Evolutionary conservation across 495 filamentous ascomycete genomes (phyloP).

Genomic region (Neurospora sp.): DNA sequence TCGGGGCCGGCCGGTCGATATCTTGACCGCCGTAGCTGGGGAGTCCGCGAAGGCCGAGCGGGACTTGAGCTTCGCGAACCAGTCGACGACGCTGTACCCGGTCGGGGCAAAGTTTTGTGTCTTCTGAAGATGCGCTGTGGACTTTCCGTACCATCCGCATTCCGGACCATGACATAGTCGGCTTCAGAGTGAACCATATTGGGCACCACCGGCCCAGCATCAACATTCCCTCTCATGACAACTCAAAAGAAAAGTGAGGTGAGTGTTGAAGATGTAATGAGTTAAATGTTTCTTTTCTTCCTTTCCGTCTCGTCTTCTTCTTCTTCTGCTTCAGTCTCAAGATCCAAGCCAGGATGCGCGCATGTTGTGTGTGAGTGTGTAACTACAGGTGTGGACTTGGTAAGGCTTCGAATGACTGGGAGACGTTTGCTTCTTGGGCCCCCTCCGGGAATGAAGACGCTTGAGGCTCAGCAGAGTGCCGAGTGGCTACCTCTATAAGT

Average conservation of each 20-base stretch:
- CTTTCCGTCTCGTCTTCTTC: neutral
- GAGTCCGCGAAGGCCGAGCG: conserved; percentile 17
- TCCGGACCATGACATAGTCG: conserved; percentile 8
- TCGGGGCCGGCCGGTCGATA: conserved; percentile 21
- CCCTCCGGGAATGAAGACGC: neutral
- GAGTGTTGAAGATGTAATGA: neutral
- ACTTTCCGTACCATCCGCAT: conserved; percentile 5
- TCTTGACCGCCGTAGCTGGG: conserved; percentile 11
- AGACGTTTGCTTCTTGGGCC: neutral
- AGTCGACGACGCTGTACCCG: conserved; percentile 22
- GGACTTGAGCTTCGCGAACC: conserved; percentile 14
- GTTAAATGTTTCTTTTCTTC: neutral
- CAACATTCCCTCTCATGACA: conserved; percentile 5
- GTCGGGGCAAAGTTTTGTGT: conserved; percentile 44
- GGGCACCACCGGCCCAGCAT: conserved; percentile 9
- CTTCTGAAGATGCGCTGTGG: conserved; percentile 39
- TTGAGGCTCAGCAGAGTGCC: neutral
- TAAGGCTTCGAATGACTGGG: neutral
- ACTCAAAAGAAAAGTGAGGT: neutral
- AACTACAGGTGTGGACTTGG: neutral
- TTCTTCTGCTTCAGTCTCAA: neutral
- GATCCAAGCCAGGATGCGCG: neutral
- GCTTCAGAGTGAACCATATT: conserved; percentile 15
- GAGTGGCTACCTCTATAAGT: neutral
- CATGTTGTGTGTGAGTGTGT: neutral